These are phyloP conservation scores for Fusarium chlamydosporum DNA, from an alignment of 2,329 filamentous ascomycete genomes.

Conservation along the genomic window DNA sequence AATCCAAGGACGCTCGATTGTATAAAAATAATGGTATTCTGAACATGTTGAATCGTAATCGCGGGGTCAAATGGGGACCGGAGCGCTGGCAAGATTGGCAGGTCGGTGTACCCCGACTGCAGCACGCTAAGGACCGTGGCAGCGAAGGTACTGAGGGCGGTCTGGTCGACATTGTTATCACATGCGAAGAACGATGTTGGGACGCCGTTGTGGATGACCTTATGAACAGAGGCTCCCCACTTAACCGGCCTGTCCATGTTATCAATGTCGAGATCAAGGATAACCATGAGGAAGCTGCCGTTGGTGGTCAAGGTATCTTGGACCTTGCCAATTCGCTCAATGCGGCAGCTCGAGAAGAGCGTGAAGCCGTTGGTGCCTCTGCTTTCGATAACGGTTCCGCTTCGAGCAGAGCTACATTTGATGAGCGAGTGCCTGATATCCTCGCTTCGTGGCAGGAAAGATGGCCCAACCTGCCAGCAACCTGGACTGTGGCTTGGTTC, in stretches of 20 bases:
- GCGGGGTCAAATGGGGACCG: conserved; percentile 92
- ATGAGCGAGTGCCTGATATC: conserved; percentile 93
- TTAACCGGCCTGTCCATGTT: conserved; percentile 95
- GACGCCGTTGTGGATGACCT: conserved; percentile 97
- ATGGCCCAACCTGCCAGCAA: conserved; percentile 90
- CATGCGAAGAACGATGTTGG: conserved; percentile 98
- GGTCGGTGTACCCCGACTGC: conserved; percentile 84
- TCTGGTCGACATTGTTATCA: conserved; percentile 93
- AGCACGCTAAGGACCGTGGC: conserved; percentile 82
- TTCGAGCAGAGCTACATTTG: conserved; percentile 81
- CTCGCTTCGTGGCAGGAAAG: conserved; percentile 93
- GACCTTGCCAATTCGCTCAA: conserved; percentile 91
- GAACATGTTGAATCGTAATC: conserved; percentile 95
- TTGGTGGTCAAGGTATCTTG: conserved; percentile 91
- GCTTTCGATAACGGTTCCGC: conserved; percentile 79
- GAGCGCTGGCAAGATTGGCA: conserved; percentile 99
- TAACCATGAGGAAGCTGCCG: conserved; percentile 94
- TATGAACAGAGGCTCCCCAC: conserved; percentile 83
- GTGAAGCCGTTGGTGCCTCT: conserved; percentile 72
- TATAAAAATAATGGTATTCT: conserved; percentile 94
- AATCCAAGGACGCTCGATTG: conserved; percentile 85
- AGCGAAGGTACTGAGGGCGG: conserved; percentile 87
- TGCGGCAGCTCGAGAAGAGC: conserved; percentile 81
- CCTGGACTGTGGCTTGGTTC: conserved; percentile 97
- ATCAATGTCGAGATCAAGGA: conserved; percentile 99